A percentile compares a stretch with the other conserved stretches of the same genome.
phyloP scores from a whole-genome alignment of 2,329 filamentous ascomycete species.

The Hypoxylon sp. region DNA sequence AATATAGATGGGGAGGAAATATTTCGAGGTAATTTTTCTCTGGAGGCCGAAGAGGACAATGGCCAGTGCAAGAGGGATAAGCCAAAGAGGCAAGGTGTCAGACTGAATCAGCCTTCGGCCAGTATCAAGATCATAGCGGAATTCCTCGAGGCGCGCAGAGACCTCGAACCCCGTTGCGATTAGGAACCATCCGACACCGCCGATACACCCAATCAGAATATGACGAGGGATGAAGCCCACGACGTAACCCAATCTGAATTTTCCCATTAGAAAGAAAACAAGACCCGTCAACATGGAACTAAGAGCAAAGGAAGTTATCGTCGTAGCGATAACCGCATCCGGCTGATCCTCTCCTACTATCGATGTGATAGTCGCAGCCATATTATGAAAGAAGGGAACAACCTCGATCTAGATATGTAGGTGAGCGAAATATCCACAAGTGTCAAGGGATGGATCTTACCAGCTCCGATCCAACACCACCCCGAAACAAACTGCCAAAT shows the following conservation, averaged over 20 bases:
- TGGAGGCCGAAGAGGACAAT: slow-evolving; percentile 83
- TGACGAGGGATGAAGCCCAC: slow-evolving; percentile 98
- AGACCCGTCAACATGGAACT: slow-evolving; percentile 92
- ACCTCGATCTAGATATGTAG: slow-evolving; percentile 82
- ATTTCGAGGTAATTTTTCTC: slow-evolving; percentile 82
- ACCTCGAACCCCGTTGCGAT: slow-evolving; percentile 94
- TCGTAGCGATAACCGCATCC: slow-evolving; percentile 91
- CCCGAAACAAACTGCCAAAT: slow-evolving; percentile 86
- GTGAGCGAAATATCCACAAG: slow-evolving; percentile 34
- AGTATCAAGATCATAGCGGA: slow-evolving; percentile 85
- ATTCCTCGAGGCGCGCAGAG: slow-evolving; percentile 86
- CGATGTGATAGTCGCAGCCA: slow-evolving; percentile 89
- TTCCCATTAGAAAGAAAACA: slow-evolving; percentile 92
- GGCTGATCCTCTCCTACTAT: slow-evolving; percentile 84
- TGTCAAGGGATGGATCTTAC: slow-evolving; percentile 59
- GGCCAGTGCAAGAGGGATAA: slow-evolving; percentile 82
- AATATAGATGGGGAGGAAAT: slow-evolving; percentile 90
- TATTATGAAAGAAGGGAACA: slow-evolving; percentile 98
- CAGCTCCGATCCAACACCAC: slow-evolving; percentile 95
- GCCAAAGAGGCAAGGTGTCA: slow-evolving; percentile 87
- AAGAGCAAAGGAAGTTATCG: slow-evolving; percentile 89
- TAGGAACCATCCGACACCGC: slow-evolving; percentile 96
- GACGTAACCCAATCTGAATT: slow-evolving; percentile 88
- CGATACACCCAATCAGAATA: slow-evolving; percentile 97
- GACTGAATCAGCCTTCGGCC: slow-evolving; percentile 79